Evolutionary conservation across 2,329 filamentous ascomycete species (phyloP).

Genomic region (Paecilomyces sp.): DNA sequence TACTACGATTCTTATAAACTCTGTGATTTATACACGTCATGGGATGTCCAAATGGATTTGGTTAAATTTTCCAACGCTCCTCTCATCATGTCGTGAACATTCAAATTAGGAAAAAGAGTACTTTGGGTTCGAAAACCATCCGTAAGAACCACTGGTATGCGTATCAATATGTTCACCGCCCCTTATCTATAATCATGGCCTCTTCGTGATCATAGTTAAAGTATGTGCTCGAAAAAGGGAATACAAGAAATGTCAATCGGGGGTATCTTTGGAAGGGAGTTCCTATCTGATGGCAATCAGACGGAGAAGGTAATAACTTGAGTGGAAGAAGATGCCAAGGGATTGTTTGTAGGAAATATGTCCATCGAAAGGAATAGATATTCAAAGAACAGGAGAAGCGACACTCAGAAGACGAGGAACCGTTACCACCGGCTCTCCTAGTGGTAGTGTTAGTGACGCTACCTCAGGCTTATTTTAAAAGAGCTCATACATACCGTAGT

Average conservation of each 20-base stretch:
- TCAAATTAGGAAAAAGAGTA: background rate
- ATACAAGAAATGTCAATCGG: background rate
- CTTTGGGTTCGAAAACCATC: background rate
- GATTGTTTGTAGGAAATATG: background rate
- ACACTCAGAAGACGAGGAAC: background rate
- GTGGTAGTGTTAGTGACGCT: background rate
- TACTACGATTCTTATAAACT: conserved; percentile 2
- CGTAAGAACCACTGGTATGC: background rate
- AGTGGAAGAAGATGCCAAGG: background rate
- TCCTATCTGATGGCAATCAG: background rate
- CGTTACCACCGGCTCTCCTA: conserved; percentile 7
- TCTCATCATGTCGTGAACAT: background rate
- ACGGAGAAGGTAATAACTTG: background rate
- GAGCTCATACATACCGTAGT: conserved; percentile 29
- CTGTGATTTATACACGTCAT: conserved; percentile 1
- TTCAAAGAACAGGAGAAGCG: background rate
- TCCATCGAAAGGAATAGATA: background rate
- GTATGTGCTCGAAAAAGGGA: background rate
- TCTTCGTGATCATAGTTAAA: background rate
- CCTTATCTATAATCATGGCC: background rate
- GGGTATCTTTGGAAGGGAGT: background rate
- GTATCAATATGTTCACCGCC: background rate
- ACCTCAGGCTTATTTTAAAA: background rate
- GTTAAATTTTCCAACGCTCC: background rate
- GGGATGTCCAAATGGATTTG: background rate